Percentiles rank a stretch among this genome's conserved stretches.
These are phyloP conservation scores for Mortierella hygrophila DNA, from an alignment of 192 early-diverging fungal genomes.

Conservation along the genomic window DNA sequence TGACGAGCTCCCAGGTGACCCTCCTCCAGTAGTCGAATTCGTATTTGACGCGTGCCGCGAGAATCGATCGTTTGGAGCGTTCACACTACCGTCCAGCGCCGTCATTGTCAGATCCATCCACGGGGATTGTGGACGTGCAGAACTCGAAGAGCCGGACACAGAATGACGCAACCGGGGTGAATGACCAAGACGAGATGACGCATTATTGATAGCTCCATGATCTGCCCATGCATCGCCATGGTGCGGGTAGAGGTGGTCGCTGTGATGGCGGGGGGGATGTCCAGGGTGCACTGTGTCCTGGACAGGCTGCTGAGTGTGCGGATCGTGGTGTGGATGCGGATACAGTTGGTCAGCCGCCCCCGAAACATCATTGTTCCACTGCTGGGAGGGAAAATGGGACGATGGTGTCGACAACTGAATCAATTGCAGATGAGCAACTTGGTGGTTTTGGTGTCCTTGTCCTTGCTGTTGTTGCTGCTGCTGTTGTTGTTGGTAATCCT, in stretches of 20 bases:
- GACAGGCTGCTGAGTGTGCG: not conserved
- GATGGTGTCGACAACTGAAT: not conserved
- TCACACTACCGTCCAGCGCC: slow-evolving; percentile 24
- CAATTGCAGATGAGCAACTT: not conserved
- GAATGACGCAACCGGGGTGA: not conserved
- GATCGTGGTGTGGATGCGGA: slow-evolving; percentile 1
- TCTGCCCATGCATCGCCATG: not conserved
- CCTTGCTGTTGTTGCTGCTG: not conserved
- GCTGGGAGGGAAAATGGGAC: not conserved
- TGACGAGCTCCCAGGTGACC: not conserved
- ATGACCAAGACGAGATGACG: not conserved
- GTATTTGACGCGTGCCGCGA: not conserved
- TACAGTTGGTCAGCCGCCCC: not conserved
- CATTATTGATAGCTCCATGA: not conserved
- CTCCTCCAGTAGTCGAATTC: not conserved
- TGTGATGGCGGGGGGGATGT: slow-evolving; percentile 21
- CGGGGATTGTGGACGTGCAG: not conserved
- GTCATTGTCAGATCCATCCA: slow-evolving; percentile 45
- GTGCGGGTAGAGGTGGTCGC: slow-evolving; percentile 22
- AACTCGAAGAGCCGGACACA: not conserved
- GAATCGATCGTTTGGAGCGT: slow-evolving; percentile 13
- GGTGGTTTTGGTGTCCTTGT: not conserved
- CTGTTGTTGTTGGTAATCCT: slow-evolving; percentile 1
- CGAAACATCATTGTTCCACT: not conserved
- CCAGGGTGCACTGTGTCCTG: not conserved